Conservation (phyloP, 768 basidiomycete genomes). For the Mycena vulgaris region DNA sequence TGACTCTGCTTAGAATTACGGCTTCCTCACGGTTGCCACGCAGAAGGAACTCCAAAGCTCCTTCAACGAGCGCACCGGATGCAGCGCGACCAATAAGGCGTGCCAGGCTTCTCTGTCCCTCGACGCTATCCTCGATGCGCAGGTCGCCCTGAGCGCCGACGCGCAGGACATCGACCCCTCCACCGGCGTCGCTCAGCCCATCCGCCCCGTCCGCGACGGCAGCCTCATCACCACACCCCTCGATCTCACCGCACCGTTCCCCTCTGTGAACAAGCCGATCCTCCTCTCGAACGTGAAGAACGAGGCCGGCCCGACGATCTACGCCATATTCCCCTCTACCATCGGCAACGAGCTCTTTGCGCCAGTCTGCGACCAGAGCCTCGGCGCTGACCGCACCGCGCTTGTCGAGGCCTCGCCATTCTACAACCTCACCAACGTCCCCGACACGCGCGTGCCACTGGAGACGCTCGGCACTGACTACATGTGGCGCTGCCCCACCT, state of each 20-base stretch:
- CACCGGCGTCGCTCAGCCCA: slow-evolving; percentile 68
- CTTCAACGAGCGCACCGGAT: slow-evolving; percentile 66
- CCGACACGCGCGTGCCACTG: slow-evolving; percentile 72
- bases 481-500: slow-evolving; percentile 78
- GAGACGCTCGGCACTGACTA: slow-evolving; percentile 77
- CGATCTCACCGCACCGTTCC: slow-evolving; percentile 73
- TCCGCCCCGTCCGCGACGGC: slow-evolving; percentile 80
- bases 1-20: slow-evolving; percentile 69
- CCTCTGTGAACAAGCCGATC: slow-evolving; percentile 73
- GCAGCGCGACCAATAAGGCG: slow-evolving; percentile 58
- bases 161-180: slow-evolving; percentile 65
- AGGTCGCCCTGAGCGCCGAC: slow-evolving; percentile 60
- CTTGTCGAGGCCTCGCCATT: slow-evolving; percentile 60
- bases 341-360: slow-evolving; percentile 58
- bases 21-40: slow-evolving; percentile 70
- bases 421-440: slow-evolving; percentile 58
- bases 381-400: slow-evolving; percentile 63
- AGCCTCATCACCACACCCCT: slow-evolving; percentile 77
- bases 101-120: slow-evolving; percentile 70
- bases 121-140: slow-evolving; percentile 67
- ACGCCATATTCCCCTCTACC: slow-evolving; percentile 55
- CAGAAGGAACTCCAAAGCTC: slow-evolving; percentile 68
- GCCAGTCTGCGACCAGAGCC: slow-evolving; percentile 55
- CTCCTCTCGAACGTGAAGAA: slow-evolving; percentile 80
- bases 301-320: slow-evolving; percentile 81